Evolutionary conservation across 2,329 filamentous ascomycete genomes (phyloP), one percentile per base, ranked within the genome.

Genomic region (Cercospora zeina): DNA sequence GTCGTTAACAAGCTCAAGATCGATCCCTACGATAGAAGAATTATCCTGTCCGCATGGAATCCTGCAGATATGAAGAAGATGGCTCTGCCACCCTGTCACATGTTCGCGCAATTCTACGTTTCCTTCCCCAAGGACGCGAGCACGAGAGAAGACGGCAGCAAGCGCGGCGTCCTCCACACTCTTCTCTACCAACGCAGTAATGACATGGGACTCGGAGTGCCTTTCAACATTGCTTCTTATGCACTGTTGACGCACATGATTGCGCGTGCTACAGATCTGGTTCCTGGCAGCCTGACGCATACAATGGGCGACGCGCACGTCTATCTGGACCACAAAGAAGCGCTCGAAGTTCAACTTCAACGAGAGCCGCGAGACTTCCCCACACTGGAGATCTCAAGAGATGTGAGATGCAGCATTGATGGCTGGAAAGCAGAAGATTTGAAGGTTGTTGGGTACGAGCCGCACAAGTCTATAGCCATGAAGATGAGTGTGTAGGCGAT

Each of bases 281-380:
- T 90, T 0, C 92, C 95, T 0, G 95, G 93, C 0, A 93, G 86
- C 56, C 83, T 99, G 65, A 95, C 92, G 39, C 95, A 97, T 77
- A 92, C 92, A 54, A 96, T 99, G 92, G 95, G 95, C 13, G 95
- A 99, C 76, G 91, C 93, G n/a, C 95, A 99, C 77, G 88, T 99
- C 1, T 99, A 99, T 77, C 78, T 89, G 7, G 93, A 99, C 75
- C 95, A 99, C 75, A 85, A 96, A 7, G 92, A 96, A 58, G 93
- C 95, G 11, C 80, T 99, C 62, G 84, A 89, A 72, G 83, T 86
- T 59, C 95, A 99, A 78, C 74, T 97, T 34, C 83, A 86, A 73
- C 82, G 95, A 7, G 89, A 93, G 73, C 95, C 95, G 27, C 84
- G 86, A 10, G 83, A 85, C 0, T 97, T 97, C 69, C 95, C 95